These are phyloP conservation scores for Exophiala spinifera DNA, from an alignment of 2,329 filamentous ascomycete genomes.

Conservation along the genomic window DNA sequence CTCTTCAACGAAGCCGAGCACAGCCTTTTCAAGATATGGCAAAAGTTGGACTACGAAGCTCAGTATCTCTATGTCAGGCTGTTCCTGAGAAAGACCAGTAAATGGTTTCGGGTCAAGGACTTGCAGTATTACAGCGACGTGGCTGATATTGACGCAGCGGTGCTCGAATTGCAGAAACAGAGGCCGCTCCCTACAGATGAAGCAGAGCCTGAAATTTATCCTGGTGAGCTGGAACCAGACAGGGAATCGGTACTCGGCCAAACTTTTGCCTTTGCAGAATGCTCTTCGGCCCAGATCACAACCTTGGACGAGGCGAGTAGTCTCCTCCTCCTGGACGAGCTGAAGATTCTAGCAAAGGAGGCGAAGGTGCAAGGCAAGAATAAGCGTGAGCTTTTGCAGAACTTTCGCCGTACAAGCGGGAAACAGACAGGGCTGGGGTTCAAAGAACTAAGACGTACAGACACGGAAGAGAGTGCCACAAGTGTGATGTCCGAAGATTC, in stretches of 20 bases:
- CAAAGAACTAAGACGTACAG: conserved; percentile 62
- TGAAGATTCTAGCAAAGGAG: conserved; percentile 80
- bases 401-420: conserved; percentile 70
- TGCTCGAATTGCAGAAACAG: conserved; percentile 59
- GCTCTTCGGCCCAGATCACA: conserved; percentile 68
- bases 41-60: conserved; percentile 70
- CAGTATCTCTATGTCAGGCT: conserved; percentile 91
- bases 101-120: conserved; percentile 80
- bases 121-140: conserved; percentile 83
- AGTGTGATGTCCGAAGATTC: conserved; percentile 31
- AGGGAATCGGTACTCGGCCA: conserved; percentile 50
- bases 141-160: conserved; percentile 65
- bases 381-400: conserved; percentile 73
- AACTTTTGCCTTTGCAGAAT: conserved; percentile 75
- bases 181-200: conserved; percentile 53
- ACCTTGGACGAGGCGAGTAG: conserved; percentile 80
- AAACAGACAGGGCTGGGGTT: conserved; percentile 74
- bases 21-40: conserved; percentile 75
- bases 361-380: conserved; percentile 83
- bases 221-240: conserved; percentile 50
- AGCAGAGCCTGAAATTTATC: conserved; percentile 36
- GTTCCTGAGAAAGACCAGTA: conserved; percentile 85
- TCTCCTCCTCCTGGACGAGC: conserved; percentile 79
- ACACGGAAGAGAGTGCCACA: conserved; percentile 53
- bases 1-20: conserved; percentile 79